A percentile compares a stretch with the other conserved stretches of the same genome.
Evolutionary conservation across 805 yeast species (phyloP).

Genomic region (Komagataella pastoris): DNA sequence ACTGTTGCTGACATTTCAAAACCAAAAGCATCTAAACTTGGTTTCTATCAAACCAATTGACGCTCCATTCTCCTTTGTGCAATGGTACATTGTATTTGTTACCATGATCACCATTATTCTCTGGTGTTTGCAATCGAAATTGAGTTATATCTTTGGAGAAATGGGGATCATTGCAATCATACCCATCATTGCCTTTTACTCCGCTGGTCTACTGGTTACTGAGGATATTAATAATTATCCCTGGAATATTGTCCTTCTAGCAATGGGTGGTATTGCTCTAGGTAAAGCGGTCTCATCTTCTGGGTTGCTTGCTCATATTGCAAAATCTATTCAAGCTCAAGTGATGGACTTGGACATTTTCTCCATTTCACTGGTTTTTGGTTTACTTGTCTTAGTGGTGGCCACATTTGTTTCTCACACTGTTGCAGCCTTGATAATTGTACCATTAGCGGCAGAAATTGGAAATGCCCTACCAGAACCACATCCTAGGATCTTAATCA

Average conservation of each 20-base stretch:
- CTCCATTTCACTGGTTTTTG: slow-evolving; percentile 66
- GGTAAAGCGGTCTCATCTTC: slow-evolving; percentile 93
- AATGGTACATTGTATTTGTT: slow-evolving; percentile 61
- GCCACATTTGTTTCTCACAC: slow-evolving; percentile 97
- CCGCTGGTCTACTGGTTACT: slow-evolving; percentile 73
- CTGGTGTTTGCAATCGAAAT: slow-evolving; percentile 81
- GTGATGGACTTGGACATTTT: slow-evolving; percentile 62
- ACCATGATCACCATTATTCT: slow-evolving; percentile 61
- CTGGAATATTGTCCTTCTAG: slow-evolving; percentile 91
- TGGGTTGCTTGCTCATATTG: slow-evolving; percentile 73
- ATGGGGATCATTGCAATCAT: slow-evolving; percentile 93
- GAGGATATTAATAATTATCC: slow-evolving; percentile 93
- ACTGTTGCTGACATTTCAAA: slow-evolving; percentile 48
- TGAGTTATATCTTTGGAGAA: slow-evolving; percentile 72
- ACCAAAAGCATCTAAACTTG: slow-evolving; percentile 20
- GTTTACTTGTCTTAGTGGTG: slow-evolving; percentile 64
- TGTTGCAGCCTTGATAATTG: slow-evolving; percentile 87
- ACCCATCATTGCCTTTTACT: slow-evolving; percentile 86
- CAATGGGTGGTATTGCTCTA: slow-evolving; percentile 95
- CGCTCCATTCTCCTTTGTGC: slow-evolving; percentile 59
- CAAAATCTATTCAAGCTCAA: slow-evolving; percentile 46
- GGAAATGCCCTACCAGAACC: slow-evolving; percentile 68
- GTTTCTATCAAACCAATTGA: slow-evolving; percentile 48
- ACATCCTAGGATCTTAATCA: slow-evolving; percentile 73
- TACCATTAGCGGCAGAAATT: slow-evolving; percentile 82